A percentile compares a stretch with the other conserved stretches of the same genome.
Conservation (phyloP, 306 rosid species). For the Cicer chorassanicum region DNA sequence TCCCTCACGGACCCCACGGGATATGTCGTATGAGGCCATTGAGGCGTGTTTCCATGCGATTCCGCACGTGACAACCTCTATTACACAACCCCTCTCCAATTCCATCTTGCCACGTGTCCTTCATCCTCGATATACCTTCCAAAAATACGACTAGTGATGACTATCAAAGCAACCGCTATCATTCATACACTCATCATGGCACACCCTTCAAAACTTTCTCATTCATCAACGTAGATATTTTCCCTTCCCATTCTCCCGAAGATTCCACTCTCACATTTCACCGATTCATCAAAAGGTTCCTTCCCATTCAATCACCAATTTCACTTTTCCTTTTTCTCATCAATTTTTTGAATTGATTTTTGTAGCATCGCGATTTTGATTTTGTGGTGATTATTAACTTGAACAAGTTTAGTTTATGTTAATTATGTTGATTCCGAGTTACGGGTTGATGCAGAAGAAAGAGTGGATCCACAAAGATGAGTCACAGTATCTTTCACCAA, state of each 20-base stretch:
- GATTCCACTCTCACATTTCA: constrained; percentile 28
- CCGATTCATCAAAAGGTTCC: constrained; percentile 32
- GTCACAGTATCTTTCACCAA: constrained; percentile 71
- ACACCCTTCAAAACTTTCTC: constrained; percentile 23
- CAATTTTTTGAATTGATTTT: background rate
- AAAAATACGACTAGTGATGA: background rate
- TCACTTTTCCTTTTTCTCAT: background rate
- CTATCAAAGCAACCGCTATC: constrained; percentile 37
- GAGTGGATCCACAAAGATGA: constrained; percentile 62
- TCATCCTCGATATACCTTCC: constrained; percentile 16
- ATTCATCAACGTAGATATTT: constrained; percentile 26
- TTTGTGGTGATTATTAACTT: constrained; percentile 19
- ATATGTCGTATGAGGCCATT: background rate
- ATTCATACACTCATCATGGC: constrained; percentile 9
- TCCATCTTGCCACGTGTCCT: constrained; percentile 24
- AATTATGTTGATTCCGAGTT: background rate
- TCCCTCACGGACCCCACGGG: constrained; percentile 47
- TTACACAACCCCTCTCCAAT: background rate
- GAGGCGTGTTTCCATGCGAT: constrained; percentile 22
- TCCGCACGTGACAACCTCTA: constrained; percentile 51
- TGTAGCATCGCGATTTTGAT: background rate
- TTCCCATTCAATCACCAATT: constrained; percentile 20
- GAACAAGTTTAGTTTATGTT: background rate
- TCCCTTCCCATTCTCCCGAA: background rate
- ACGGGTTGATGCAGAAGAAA: constrained; percentile 53